Conservation (phyloP, 768 basidiomycete species). For the Mrakia gelida region DNA sequence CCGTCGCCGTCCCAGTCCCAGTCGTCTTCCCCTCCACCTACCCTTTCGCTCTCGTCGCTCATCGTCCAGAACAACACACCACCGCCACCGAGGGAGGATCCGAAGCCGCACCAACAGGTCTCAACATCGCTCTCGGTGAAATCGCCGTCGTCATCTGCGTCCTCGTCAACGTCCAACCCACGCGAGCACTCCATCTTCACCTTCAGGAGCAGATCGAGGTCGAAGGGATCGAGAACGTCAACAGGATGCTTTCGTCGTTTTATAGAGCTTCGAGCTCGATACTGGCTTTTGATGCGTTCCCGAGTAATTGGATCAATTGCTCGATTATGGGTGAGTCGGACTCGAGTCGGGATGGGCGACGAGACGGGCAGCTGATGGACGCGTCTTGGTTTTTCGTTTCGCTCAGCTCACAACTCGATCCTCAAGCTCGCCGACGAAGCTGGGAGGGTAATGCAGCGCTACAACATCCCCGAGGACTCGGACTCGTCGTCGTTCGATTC, state of each 20-base stretch:
- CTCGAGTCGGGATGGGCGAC: neutral
- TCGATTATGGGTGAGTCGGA: constrained; percentile 6
- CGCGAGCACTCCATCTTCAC: constrained; percentile 69
- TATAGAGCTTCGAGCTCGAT: constrained; percentile 80
- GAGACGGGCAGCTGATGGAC: neutral
- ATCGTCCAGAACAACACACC: constrained; percentile 38
- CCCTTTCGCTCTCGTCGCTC: constrained; percentile 70
- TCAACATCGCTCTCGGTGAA: constrained; percentile 78
- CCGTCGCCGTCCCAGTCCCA: constrained; percentile 58
- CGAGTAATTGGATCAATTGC: constrained; percentile 84
- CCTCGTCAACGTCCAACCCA: constrained; percentile 72
- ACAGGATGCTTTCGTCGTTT: constrained; percentile 67
- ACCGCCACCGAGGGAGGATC: no score
- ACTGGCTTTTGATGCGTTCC: constrained; percentile 81
- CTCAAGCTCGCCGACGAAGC: constrained; percentile 84
- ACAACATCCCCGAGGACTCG: constrained; percentile 62
- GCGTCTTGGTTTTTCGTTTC: constrained; percentile 47
- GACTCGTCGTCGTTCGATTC: constrained; percentile 65
- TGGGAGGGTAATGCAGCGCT: constrained; percentile 65
- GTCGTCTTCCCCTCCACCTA: constrained; percentile 91
- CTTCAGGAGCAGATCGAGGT: constrained; percentile 77
- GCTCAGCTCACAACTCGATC: constrained; percentile 79
- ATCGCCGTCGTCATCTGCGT: constrained; percentile 78
- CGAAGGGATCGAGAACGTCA: constrained; percentile 74
- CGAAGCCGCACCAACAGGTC: constrained; percentile 49